A percentile compares a stretch with the other conserved stretches of the same genome.
Evolutionary conservation across 192 early-diverging fungal genomes (phyloP).

Genomic region (Coemansia sp.): DNA sequence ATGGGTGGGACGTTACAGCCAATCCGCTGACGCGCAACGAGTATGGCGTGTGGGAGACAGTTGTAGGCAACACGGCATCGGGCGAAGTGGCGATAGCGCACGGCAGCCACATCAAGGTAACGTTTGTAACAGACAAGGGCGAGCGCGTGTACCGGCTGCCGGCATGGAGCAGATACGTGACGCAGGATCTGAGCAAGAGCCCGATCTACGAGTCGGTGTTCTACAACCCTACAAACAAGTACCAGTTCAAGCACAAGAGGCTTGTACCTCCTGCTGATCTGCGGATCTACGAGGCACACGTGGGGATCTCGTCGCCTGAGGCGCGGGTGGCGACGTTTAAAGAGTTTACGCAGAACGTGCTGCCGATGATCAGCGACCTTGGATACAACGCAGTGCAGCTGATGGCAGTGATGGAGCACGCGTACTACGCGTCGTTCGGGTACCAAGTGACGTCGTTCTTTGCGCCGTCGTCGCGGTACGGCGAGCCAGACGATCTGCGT

Average conservation of each 20-base stretch:
- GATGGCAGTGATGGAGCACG: constrained; percentile 98
- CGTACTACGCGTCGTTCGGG: constrained; percentile 97
- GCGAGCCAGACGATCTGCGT: constrained; percentile 91
- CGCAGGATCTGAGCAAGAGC: constrained; percentile 77
- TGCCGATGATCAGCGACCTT: constrained; percentile 80
- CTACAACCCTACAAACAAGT: constrained; percentile 84
- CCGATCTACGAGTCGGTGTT: constrained; percentile 89
- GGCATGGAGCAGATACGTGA: constrained; percentile 81
- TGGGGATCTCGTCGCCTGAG: constrained; percentile 91
- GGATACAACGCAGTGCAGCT: constrained; percentile 82
- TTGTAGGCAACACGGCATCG: constrained; percentile 60
- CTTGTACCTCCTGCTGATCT: constrained; percentile 65
- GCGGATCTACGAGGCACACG: constrained; percentile 93
- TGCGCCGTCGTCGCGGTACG: constrained; percentile 88
- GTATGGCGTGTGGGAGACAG: constrained; percentile 81
- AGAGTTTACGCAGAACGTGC: constrained; percentile 83
- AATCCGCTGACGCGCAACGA: constrained; percentile 77
- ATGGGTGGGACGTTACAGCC: constrained; percentile 75
- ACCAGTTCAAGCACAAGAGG: constrained; percentile 72
- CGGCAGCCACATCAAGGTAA: constrained; percentile 84
- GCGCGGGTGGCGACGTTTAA: constrained; percentile 76
- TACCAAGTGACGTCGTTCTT: constrained; percentile 99
- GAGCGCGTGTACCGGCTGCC: constrained; percentile 86
- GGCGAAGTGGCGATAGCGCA: constrained; percentile 75
- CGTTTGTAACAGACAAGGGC: constrained; percentile 68